Base-by-base conservation (phyloP, 2,329 filamentous ascomycete species). In the Hymenoscyphus scutula region DNA sequence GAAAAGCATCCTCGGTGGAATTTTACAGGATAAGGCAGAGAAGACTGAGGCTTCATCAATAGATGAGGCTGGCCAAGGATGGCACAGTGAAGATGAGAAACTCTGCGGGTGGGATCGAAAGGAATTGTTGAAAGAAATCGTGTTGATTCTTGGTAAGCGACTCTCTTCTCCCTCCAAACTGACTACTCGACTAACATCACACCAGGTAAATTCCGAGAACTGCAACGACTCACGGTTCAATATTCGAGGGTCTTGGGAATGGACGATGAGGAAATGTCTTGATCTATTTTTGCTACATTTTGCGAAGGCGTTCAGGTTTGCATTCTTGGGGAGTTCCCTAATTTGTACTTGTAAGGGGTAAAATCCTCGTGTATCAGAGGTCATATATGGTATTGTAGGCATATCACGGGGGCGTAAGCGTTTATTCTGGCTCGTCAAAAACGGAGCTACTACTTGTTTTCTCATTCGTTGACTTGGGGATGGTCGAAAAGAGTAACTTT, bases 171-270 rank as follows among this genome's bases (percentile, higher is more conserved):
- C 17, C 29, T 34, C 23, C 27, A 38, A 30, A 30, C 11, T 53
- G 17, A 19, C 5, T 48, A 65, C 19, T 27, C n/a, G 38, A 53
- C 61, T 71, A 59, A 71, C 64, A 53, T 38, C 15, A 60, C 62
- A 41, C 23, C 61, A 96, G 92, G 92, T 64, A 98, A 98, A 87
- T 94, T 95, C 77, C 88, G 95, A 62, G 96, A 98, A 74, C 81
- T 99, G 32, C 95, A 99, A 76, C 85, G 95, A 29, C 84, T 97
- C 51, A 97, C 92, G n/a, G 91, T 97, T 29, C 94, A 96, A 66
- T 98, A 98, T 75, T 94, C 94, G 13, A 87, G 91, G 66, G 80
- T 92, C n/a, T 80, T 96, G 25, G 90, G 89, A 61, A 79, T 91
- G 70, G 70, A 71, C 53, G 71, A 72, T 23, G 72, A 73, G 13